These are phyloP conservation scores for Leucocoprinus sp. DNA, from an alignment of 768 basidiomycete species.

Conservation along the genomic window DNA sequence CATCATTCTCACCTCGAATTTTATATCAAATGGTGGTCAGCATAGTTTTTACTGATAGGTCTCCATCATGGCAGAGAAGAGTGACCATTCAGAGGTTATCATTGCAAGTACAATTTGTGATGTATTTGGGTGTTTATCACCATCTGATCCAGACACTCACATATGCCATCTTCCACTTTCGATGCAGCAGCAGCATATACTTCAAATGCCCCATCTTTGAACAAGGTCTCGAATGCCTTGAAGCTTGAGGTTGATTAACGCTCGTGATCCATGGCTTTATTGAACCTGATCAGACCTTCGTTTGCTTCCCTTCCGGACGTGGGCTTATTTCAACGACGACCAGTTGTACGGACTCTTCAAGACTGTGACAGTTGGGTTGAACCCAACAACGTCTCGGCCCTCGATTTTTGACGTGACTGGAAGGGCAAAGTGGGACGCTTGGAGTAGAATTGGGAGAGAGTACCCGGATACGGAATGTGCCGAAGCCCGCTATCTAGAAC, in stretches of 20 bases:
- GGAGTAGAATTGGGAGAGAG: conserved; percentile 44
- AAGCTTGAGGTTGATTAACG: conserved; percentile 64
- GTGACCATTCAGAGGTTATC: too few species aligned
- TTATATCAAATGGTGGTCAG: conserved; percentile 24
- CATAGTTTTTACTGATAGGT: too few species aligned
- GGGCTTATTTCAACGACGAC: conserved; percentile 15
- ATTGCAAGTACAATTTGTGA: too few species aligned
- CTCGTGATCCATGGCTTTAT: conserved; percentile 16
- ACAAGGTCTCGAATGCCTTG: conserved; percentile 46
- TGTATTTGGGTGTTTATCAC: too few species aligned
- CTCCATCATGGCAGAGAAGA: too few species aligned
- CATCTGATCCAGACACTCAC: too few species aligned
- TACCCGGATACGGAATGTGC: conserved; percentile 40
- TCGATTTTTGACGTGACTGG: conserved; percentile 74
- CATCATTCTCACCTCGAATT: conserved; percentile 22
- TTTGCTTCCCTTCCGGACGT: conserved; percentile 14
- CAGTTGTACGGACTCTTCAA: conserved; percentile 88
- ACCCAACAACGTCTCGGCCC: conserved; percentile 53
- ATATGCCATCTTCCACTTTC: conserved; percentile 32
- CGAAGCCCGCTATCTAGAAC: conserved; percentile 58
- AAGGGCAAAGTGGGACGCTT: conserved; percentile 85
- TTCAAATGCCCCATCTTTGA: conserved; percentile 44
- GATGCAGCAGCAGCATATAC: conserved; percentile 57
- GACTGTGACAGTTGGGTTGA: conserved; percentile 49
- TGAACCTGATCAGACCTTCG: conserved; percentile 8